Evolutionary conservation across 345 rosid species (phyloP).

Genomic region (Populus pruinosa): DNA sequence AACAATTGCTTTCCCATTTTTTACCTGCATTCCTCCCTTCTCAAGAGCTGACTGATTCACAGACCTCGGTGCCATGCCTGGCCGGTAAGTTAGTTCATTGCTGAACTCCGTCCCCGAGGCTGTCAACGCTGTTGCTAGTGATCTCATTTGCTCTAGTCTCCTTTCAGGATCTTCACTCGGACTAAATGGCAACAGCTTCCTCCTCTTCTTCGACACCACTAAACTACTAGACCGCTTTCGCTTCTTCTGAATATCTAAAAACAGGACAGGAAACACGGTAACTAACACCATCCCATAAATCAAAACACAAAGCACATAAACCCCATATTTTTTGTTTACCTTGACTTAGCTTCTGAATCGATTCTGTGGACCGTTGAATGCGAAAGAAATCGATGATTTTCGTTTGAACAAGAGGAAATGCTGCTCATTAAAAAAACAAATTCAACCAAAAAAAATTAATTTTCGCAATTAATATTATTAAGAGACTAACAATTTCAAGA

Average conservation of each 20-base stretch:
- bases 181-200: slow-evolving; percentile 21
- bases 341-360: slow-evolving; percentile 7
- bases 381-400: slow-evolving; percentile 32
- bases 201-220: slow-evolving; percentile 23
- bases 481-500: neutral
- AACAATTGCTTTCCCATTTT: neutral
- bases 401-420: slow-evolving; percentile 32
- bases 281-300: neutral
- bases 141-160: slow-evolving; percentile 27
- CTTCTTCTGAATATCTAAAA: slow-evolving; percentile 18
- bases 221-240: slow-evolving; percentile 18
- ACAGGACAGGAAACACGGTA: neutral
- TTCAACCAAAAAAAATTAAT: neutral
- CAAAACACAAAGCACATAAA: neutral
- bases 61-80: slow-evolving; percentile 24
- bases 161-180: slow-evolving; percentile 25
- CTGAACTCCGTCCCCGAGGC: slow-evolving; percentile 19
- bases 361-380: slow-evolving; percentile 17
- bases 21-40: slow-evolving; percentile 36
- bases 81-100: slow-evolving; percentile 24
- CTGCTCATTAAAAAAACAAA: slow-evolving; percentile 9
- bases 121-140: slow-evolving; percentile 27
- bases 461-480: neutral
- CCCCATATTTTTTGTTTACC: neutral
- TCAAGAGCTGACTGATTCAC: slow-evolving; percentile 22